Evolutionary conservation across 2,329 filamentous ascomycete genomes (phyloP).

Genomic region (Metarhizium anisopliae): DNA sequence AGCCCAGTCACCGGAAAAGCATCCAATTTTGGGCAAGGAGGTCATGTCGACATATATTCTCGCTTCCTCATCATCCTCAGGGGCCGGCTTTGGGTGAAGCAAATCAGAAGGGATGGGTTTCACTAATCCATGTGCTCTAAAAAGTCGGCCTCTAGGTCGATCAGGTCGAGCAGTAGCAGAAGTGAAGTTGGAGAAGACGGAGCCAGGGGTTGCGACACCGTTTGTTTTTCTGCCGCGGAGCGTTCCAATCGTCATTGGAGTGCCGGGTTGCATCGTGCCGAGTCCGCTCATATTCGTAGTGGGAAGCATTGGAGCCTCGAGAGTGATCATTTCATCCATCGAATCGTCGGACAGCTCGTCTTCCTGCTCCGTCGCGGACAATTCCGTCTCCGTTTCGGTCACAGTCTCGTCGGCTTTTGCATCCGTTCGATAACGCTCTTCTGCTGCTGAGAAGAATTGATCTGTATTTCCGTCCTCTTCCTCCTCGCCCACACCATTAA

Average conservation of each 20-base stretch:
- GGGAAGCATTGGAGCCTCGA: constrained; percentile 70
- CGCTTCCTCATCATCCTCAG: constrained; percentile 77
- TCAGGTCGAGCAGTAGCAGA: constrained; percentile 71
- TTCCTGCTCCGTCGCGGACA: constrained; percentile 56
- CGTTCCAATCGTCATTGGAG: constrained; percentile 61
- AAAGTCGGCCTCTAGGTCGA: constrained; percentile 65
- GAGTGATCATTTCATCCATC: constrained; percentile 85
- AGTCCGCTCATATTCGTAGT: constrained; percentile 71
- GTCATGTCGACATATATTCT: constrained; percentile 86
- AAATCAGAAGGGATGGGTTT: constrained; percentile 64
- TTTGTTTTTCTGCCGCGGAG: constrained; percentile 53
- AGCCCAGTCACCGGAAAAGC: constrained; percentile 97
- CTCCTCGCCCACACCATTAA: constrained; percentile 53
- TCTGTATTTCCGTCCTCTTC: constrained; percentile 83
- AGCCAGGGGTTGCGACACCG: constrained; percentile 73
- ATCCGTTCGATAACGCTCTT: constrained; percentile 60
- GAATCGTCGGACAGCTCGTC: constrained; percentile 81
- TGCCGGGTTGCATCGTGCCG: constrained; percentile 71
- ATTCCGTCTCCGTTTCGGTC: constrained; percentile 53
- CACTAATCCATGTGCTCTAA: constrained; percentile 73
- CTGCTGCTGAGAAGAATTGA: constrained; percentile 85
- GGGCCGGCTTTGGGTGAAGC: constrained; percentile 70
- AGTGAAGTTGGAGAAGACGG: constrained; percentile 82
- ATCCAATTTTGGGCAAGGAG: constrained; percentile 80
- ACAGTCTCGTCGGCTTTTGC: constrained; percentile 50